Evolutionary conservation across 148 eudicot genomes (phyloP).

Genomic region (Cornus controversa): DNA sequence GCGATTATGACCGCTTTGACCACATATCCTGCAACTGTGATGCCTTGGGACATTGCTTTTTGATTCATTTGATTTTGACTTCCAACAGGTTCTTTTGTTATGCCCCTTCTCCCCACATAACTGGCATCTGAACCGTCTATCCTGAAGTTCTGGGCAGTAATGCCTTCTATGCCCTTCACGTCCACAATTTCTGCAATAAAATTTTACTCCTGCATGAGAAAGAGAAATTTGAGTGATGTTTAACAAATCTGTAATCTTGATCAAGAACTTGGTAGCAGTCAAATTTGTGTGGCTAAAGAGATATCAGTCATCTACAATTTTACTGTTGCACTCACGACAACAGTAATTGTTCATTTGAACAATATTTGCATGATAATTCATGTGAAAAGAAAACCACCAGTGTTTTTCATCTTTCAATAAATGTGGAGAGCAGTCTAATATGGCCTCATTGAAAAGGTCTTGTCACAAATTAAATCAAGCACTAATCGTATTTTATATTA

Average conservation of each 20-base stretch:
- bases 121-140: constrained; percentile 54
- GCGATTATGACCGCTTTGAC: constrained; percentile 59
- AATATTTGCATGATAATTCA: neutral
- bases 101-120: constrained; percentile 80
- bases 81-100: constrained; percentile 67
- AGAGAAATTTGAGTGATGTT: neutral
- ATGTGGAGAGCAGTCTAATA: neutral
- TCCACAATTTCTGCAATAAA: constrained; percentile 79
- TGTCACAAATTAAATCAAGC: neutral
- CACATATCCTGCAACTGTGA: constrained; percentile 54
- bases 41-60: constrained; percentile 23
- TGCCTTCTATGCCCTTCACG: constrained; percentile 80
- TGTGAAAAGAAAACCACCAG: neutral
- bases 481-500: neutral
- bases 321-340: neutral
- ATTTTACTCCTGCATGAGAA: constrained; percentile 55
- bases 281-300: neutral
- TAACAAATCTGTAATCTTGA: neutral
- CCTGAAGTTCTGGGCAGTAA: constrained; percentile 64
- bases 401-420: neutral
- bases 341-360: neutral
- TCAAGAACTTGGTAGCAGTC: neutral
- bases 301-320: neutral
- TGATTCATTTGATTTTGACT: constrained; percentile 24
- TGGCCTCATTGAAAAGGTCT: neutral